Evolutionary conservation across 2,329 filamentous ascomycete species (phyloP).

Genomic region (Calonectria naviculata): DNA sequence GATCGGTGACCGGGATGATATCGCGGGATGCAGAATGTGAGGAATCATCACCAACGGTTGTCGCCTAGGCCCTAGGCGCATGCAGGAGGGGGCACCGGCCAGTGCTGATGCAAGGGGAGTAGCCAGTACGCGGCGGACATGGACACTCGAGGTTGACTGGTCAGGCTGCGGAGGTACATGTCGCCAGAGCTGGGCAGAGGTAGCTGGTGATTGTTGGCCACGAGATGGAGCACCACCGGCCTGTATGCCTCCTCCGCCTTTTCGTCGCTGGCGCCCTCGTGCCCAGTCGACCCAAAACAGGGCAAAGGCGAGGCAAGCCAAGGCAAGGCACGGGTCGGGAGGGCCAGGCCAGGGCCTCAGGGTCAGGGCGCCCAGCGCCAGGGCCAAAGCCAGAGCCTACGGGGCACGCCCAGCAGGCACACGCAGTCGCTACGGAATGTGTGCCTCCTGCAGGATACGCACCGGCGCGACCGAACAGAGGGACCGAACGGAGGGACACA

Average conservation of each 20-base stretch:
- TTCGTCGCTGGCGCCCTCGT: neutral
- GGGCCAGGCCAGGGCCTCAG: neutral
- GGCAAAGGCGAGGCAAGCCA: neutral
- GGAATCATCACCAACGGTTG: conserved; percentile 13
- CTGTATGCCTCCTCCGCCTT: neutral
- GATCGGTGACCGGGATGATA: conserved; percentile 17
- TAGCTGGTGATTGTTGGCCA: neutral
- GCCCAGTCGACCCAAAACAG: neutral
- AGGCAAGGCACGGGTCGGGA: neutral
- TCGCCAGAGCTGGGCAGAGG: neutral
- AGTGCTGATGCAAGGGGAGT: neutral
- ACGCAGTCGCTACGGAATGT: neutral
- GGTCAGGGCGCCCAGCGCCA: neutral
- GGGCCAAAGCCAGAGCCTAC: no score
- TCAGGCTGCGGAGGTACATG: neutral
- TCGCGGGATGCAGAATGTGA: conserved; percentile 10
- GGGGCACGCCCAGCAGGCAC: neutral
- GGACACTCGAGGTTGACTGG: neutral
- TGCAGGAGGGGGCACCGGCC: neutral
- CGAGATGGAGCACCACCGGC: neutral
- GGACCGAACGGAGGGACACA: neutral
- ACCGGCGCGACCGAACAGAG: conserved; percentile 7
- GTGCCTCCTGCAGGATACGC: neutral
- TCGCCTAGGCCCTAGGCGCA: neutral
- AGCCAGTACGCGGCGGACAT: neutral